Base-by-base conservation (phyloP, 2,329 filamentous ascomycete genomes). In the Cladophialophora immunda region DNA sequence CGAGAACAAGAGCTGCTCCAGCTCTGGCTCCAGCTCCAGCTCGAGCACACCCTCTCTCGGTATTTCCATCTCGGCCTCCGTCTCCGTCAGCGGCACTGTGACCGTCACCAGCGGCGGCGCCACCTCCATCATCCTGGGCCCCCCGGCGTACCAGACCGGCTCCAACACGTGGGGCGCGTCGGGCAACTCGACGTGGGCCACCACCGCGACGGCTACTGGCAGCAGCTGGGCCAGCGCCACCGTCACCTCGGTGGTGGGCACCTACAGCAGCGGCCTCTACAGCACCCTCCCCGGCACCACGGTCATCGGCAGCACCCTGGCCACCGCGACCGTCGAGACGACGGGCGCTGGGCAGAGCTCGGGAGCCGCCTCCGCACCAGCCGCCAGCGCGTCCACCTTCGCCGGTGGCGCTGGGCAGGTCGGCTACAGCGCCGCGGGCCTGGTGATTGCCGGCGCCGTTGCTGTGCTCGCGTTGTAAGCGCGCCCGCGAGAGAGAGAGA, bases 381-480 rank as follows among this genome's bases (percentile, higher is more conserved):
- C 22, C 1, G 54, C 64, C 4, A 57, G 56, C 25, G 60, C 68
- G 4, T 62, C 61, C 36, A 30, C 64, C 11, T 70, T 66, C 57
- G 55, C 62, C 54, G 71, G 71, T 25, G 70, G 62, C 22, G 71
- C 68, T 22, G 58, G 47, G 15, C 61, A 61, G 11, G n/a, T 70
- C 15, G 59, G 64, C 29, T 66, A 62, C 15, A 70, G 66, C 50
- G 59, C 56, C 29, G 70, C 65, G 11, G 68, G 69, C 38, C 29
- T 71, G 38, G 52, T 69, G 11, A 52, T 66, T 17, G 68, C 61
- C n/a, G 71, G 62, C 50, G 70, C 63, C 6, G 52, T 63, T 22
- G 70, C 66, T 41, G 34, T 69, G 29, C 64, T 73, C 30, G 68
- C 66, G 6, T 50, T 73, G 65, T 73, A 66, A 32, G 58, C n/a